phyloP scores from a whole-genome alignment of 1,284 basidiomycete species.

The Irpex sp. region DNA sequence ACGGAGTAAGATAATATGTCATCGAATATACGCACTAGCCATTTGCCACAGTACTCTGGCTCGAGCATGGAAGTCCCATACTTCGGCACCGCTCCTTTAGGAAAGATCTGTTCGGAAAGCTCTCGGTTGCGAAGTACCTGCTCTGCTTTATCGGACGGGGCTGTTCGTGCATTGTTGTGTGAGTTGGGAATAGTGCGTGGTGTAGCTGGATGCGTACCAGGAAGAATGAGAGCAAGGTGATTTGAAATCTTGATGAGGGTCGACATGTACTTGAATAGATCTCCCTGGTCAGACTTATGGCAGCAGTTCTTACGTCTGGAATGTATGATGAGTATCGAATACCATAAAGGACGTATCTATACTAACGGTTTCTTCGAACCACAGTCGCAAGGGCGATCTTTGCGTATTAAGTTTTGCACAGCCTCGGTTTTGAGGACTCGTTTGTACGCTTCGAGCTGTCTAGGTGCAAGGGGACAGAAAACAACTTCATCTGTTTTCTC shows the following conservation, averaged over 20 bases:
- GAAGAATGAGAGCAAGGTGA: slow-evolving; percentile 78
- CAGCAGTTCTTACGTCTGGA: slow-evolving; percentile 64
- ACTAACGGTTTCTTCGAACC: slow-evolving; percentile 51
- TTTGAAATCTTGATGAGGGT: slow-evolving; percentile 84
- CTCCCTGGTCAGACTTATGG: slow-evolving; percentile 53
- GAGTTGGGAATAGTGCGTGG: slow-evolving; percentile 1
- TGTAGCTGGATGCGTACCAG: slow-evolving; percentile 38
- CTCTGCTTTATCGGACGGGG: slow-evolving; percentile 57
- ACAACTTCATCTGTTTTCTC: slow-evolving; percentile 84
- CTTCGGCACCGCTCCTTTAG: slow-evolving; percentile 49
- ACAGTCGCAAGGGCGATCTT: slow-evolving; percentile 73
- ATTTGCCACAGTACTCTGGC: slow-evolving; percentile 78
- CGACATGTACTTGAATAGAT: slow-evolving; percentile 72
- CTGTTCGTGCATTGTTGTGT: slow-evolving; percentile 29
- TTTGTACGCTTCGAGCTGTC: slow-evolving; percentile 70
- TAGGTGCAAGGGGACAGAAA: slow-evolving; percentile 76
- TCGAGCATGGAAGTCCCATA: slow-evolving; percentile 59
- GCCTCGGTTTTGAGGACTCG: slow-evolving; percentile 56
- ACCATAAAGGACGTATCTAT: neutral
- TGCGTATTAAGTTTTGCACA: slow-evolving; percentile 63
- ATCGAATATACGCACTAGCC: slow-evolving; percentile 50
- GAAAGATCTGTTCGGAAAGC: slow-evolving; percentile 55
- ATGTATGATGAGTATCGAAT: neutral
- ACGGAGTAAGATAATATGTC: neutral
- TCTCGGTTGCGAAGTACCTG: slow-evolving; percentile 63